Conservation (phyloP, 2,329 filamentous ascomycete genomes). For the Orbilia quercus region DNA sequence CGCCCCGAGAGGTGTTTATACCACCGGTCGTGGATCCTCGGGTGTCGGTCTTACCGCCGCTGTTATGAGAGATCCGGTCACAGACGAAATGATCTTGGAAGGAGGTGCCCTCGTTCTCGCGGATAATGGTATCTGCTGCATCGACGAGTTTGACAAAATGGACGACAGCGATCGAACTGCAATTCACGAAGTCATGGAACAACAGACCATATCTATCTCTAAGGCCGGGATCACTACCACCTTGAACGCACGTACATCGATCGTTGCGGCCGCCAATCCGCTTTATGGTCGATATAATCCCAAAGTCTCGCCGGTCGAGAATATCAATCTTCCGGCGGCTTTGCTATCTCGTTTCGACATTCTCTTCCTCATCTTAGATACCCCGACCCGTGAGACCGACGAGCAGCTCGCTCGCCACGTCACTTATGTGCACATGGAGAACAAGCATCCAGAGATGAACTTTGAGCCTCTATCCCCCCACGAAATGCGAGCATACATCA, state of each 20-base stretch:
- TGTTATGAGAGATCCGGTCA: constrained; percentile 85
- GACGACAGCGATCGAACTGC: constrained; percentile 83
- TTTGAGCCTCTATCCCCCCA: constrained; percentile 76
- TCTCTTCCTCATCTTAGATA: constrained; percentile 95
- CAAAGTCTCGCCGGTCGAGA: constrained; percentile 94
- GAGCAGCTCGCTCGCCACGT: constrained; percentile 96
- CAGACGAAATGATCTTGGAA: constrained; percentile 85
- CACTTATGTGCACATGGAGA: constrained; percentile 96
- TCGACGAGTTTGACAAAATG: constrained; percentile 92
- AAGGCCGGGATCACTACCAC: constrained; percentile 86
- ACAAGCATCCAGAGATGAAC: constrained; percentile 83
- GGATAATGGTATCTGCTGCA: constrained; percentile 86
- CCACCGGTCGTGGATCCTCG: constrained; percentile 81
- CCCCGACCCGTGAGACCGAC: constrained; percentile 86
- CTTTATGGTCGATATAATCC: constrained; percentile 98
- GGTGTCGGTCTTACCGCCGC: constrained; percentile 84
- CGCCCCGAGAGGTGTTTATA: constrained; percentile 89
- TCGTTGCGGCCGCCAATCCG: constrained; percentile 94
- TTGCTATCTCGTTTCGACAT: constrained; percentile 97
- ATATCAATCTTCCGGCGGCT: constrained; percentile 98
- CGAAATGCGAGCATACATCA: constrained; percentile 95
- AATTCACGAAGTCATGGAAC: constrained; percentile 89
- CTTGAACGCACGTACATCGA: constrained; percentile 93
- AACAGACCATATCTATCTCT: constrained; percentile 86
- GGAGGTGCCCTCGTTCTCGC: constrained; percentile 82